Base-by-base conservation (phyloP, 2,329 filamentous ascomycete genomes). In the Beauveria varroae region DNA sequence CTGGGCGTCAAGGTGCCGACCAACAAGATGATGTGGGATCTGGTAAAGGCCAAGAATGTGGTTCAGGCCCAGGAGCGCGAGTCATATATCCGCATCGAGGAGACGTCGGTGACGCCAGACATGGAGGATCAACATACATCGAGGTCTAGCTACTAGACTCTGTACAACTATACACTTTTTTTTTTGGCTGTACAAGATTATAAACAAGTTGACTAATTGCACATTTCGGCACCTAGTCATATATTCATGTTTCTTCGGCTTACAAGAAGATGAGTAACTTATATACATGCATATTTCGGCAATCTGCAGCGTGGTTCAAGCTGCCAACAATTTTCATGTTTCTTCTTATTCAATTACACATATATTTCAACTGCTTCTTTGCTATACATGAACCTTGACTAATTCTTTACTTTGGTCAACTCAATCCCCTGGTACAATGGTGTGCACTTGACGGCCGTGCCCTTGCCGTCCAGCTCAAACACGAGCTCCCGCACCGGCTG, bases 1-100 rank as follows among this genome's bases (percentile, higher is more conserved):
- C 68, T 93, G 63, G 90, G 90, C 1, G 78, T 96, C n/a, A 78
- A 83, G 56, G 86, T 86, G 68, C 83, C 85, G 12, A 78, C 87
- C 64, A 95, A 96, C 70, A 86, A 87, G 67, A 82, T 90, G 78
- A 77, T 96, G 47, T 77, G 88, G 72, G 79, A 86, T 58, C 75
- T 92, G 75, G 86, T 97, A 54, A 86, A 89, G 69, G 89, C 86
- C 26, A 93, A 89, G 76, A 75, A 81, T 7, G 66, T 67, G 40
- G 67, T 73, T 30, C 68, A 73, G 16, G 60, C 67, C 30, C 67
- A 69, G 52, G 73, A 73, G 64, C 68, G 73, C 20, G 66, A 71
- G 18, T 66, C 68, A 3, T 69, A 66, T 26, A 69, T 78, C 26
- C 71, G 70, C 1, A 41, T 77, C 8, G 72, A 75, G 61, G 70